phyloP scores from a whole-genome alignment of 148 eudicot genomes.

The Pharnaceum exiguum region DNA sequence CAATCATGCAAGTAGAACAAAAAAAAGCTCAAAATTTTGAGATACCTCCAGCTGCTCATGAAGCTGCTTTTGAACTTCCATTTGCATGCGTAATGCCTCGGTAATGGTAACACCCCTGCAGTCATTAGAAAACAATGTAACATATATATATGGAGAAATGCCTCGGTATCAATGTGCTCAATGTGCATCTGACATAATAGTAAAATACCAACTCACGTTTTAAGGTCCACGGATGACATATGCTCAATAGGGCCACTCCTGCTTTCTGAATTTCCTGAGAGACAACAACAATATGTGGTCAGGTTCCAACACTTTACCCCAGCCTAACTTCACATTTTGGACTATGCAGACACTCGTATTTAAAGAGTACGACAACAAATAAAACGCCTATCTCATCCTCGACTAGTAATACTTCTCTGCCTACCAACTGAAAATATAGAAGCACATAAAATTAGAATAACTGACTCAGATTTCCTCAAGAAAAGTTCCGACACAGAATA shows the following conservation, averaged over 20 bases:
- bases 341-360: neutral
- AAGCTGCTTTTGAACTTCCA: slow-evolving; percentile 81
- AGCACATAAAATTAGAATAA: too few species aligned
- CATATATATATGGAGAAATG: neutral
- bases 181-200: neutral
- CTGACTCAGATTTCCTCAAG: too few species aligned
- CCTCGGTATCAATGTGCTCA: neutral
- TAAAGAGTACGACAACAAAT: too few species aligned
- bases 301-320: neutral
- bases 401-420: neutral
- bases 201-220: slow-evolving; percentile 46
- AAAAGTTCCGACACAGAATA: too few species aligned
- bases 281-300: neutral
- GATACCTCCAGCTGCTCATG: slow-evolving; percentile 77
- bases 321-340: too few species aligned
- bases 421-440: too few species aligned
- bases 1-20: neutral
- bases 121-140: neutral
- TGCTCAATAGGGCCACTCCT: slow-evolving; percentile 35
- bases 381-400: too few species aligned
- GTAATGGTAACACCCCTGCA: slow-evolving; percentile 56
- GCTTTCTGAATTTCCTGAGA: slow-evolving; percentile 60
- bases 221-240: slow-evolving; percentile 53
- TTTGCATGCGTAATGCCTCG: slow-evolving; percentile 62
- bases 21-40: neutral